phyloP scores from a whole-genome alignment of 768 basidiomycete species.

The Clitopilus hobsonii region DNA sequence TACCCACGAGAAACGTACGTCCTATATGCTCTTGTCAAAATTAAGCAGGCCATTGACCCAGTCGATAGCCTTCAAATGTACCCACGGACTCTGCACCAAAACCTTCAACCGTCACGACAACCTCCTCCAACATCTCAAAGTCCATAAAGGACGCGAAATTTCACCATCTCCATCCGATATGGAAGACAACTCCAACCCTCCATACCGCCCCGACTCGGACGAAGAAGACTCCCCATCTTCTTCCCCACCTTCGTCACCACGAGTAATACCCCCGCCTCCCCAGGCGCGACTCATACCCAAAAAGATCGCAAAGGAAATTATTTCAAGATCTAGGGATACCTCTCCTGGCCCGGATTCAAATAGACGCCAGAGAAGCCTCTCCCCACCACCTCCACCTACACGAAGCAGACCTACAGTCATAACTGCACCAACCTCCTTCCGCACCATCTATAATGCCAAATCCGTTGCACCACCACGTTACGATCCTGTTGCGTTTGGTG shows the following conservation, averaged over 20 bases:
- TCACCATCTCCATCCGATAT: constrained; percentile 7
- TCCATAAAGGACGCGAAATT: constrained; percentile 43
- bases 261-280: constrained; percentile 6
- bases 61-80: constrained; percentile 64
- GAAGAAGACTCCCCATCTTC: constrained; percentile 6
- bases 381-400: background rate
- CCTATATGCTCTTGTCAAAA: constrained; percentile 10
- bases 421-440: background rate
- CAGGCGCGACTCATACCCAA: background rate
- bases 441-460: background rate
- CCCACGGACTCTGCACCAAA: constrained; percentile 62
- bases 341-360: background rate
- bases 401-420: too few relatives aligned
- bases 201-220: constrained; percentile 2
- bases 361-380: background rate
- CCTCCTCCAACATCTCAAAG: constrained; percentile 72
- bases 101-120: constrained; percentile 79
- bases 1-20: constrained; percentile 74
- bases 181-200: constrained; percentile 10
- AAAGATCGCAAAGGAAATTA: background rate
- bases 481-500: background rate
- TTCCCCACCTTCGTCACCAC: constrained; percentile 9
- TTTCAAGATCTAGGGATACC: background rate
- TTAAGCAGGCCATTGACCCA: background rate
- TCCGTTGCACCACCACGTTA: background rate